Evolutionary conservation across 1,284 basidiomycete species (phyloP).

Genomic region (Mrakiaceae sp.): DNA sequence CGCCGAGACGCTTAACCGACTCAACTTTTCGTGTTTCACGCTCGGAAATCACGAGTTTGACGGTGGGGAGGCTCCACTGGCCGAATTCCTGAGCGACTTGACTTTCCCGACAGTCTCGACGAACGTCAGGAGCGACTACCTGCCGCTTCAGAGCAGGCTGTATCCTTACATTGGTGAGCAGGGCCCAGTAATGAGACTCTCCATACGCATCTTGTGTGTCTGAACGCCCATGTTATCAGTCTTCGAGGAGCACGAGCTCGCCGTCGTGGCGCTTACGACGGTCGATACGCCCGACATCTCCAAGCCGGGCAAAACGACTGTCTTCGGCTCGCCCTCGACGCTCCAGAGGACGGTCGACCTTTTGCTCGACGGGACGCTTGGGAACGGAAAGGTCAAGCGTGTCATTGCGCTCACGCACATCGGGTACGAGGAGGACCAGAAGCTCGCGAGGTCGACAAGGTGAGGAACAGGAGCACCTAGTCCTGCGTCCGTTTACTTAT

Average conservation of each 20-base stretch:
- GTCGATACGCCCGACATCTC: slow-evolving; percentile 21
- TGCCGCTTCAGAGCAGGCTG: slow-evolving; percentile 27
- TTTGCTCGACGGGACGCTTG: slow-evolving; percentile 1
- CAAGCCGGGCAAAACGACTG: slow-evolving; percentile 6
- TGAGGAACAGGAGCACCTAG: background rate
- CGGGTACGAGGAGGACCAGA: slow-evolving; percentile 17
- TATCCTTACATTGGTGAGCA: slow-evolving; percentile 29
- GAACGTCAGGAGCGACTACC: slow-evolving; percentile 35
- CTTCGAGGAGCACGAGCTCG: slow-evolving; percentile 34
- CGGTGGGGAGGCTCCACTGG: slow-evolving; percentile 31
- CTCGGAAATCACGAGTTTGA: slow-evolving; percentile 33
- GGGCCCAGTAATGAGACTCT: too few species aligned
- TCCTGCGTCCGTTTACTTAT: background rate
- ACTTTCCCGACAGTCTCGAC: slow-evolving; percentile 38
- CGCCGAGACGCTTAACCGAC: slow-evolving; percentile 35
- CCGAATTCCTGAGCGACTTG: slow-evolving; percentile 25
- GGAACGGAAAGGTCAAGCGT: slow-evolving; percentile 26
- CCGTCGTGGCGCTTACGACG: slow-evolving; percentile 36
- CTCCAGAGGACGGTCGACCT: slow-evolving; percentile 10
- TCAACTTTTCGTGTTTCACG: slow-evolving; percentile 34
- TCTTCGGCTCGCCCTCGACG: slow-evolving; percentile 23
- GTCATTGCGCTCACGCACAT: slow-evolving; percentile 40
- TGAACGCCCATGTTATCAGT: slow-evolving; percentile 16
- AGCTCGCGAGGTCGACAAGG: background rate
- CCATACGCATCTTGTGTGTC: too few species aligned